A percentile compares a stretch with the other conserved stretches of the same genome.
Conservation (phyloP, 805 yeast genomes). For the Wickerhamiella allomyrinae region DNA sequence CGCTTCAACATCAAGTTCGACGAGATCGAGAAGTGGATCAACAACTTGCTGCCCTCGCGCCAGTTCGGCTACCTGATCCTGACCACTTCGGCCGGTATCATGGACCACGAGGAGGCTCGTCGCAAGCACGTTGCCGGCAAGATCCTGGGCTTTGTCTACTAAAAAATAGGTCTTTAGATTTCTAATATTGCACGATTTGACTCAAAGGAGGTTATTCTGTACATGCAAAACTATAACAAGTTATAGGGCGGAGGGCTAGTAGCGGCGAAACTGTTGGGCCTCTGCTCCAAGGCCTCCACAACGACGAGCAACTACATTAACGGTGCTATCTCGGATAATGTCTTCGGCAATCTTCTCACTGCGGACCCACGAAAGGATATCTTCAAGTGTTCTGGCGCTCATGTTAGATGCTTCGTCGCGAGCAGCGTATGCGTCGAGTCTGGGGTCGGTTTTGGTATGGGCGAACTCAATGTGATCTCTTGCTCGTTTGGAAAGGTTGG, state of each 20-base stretch:
- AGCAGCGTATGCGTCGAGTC: conserved; percentile 18
- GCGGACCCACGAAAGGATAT: neutral
- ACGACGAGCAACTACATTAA: conserved; percentile 5
- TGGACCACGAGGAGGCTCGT: conserved; percentile 99
- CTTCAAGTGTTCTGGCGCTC: neutral
- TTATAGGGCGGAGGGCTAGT: neutral
- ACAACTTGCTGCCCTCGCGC: conserved; percentile 96
- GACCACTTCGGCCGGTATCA: conserved; percentile 98
- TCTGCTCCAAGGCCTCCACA: conserved; percentile 8
- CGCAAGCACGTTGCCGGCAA: conserved; percentile 99
- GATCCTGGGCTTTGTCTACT: conserved; percentile 96
- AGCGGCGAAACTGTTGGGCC: conserved; percentile 1
- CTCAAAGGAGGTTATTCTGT: no score
- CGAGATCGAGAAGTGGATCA: conserved; percentile 98
- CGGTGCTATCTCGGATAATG: conserved; percentile 13
- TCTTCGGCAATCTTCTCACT: conserved; percentile 3
- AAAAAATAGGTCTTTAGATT: conserved; percentile 19
- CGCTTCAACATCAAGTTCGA: conserved; percentile 93
- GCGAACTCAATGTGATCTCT: conserved; percentile 15
- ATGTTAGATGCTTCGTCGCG: conserved; percentile 11
- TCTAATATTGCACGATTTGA: neutral
- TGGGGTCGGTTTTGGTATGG: conserved; percentile 15
- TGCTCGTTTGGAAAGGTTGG: conserved; percentile 13
- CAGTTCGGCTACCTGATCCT: conserved; percentile 96
- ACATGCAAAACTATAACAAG: no score